Evolutionary conservation across 257 asterid genomes (phyloP), one percentile per base, ranked within the genome.

Genomic region (Nemophila menziesii): DNA sequence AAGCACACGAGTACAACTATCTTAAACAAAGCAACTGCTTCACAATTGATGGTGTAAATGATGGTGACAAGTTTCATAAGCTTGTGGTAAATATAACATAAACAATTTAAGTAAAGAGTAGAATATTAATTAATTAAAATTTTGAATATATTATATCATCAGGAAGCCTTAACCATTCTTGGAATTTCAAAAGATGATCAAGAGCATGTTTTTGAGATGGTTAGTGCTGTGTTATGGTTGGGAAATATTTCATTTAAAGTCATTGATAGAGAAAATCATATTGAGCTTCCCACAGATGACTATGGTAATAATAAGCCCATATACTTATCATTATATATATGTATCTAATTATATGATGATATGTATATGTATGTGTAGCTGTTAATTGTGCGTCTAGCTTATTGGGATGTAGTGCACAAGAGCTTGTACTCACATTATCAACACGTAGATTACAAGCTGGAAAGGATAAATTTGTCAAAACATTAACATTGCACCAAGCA

Each of bases 211-310:
- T 75, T 82, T 49, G 70, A 66, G 69, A 66, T 78, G 81, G 63
- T 75, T 61, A 79, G 87, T 61, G 78, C 92, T 37, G 78, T 82
- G 44, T 54, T 82, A 49, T 82, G 94, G 94, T 71, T 82, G 60
- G 94, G 94, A 56, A 79, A 82, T 75, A 75, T 82, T 48, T 70
- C 87, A 15, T 82, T 82, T 61, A 58, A 44, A 26, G 87, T 72
- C 18, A 66, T 53, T 40, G 81, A 75, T 71, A 47, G 65, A 49
- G 81, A 66, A 66, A 70, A 65, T 61, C 77, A 71, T 55, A 48
- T 75, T 41, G 81, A 79, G 52, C 74, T 79, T 52, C 79, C 61
- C 46, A 58, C 58, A 61, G 73, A 68, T 66, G 94, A 82, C 74
- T 92, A 86, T 82, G 16, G 50, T 45, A 41, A 44, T 55, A 5